Percentiles rank a stretch among this genome's conserved stretches.
Conservation (phyloP, 2,329 filamentous ascomycete species). For the Penicillium expansum region DNA sequence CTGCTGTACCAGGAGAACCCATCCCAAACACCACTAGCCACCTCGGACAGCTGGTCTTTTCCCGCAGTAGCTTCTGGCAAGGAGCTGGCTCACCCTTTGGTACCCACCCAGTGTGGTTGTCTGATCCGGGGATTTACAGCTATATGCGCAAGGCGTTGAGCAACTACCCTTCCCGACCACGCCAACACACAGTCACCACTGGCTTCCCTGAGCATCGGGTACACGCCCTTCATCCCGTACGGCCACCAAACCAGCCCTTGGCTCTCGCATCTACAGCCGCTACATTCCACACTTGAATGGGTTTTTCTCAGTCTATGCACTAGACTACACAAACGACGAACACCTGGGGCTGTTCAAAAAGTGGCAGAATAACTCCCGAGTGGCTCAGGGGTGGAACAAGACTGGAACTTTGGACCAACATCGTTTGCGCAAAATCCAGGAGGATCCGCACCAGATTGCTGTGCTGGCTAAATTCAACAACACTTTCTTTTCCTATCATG, state of each 20-base stretch:
- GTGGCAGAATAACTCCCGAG: slow-evolving; percentile 80
- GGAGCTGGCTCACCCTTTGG: slow-evolving; percentile 66
- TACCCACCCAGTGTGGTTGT: slow-evolving; percentile 59
- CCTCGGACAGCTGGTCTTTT: slow-evolving; percentile 46
- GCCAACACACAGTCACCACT: slow-evolving; percentile 44
- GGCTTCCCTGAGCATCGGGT: slow-evolving; percentile 47
- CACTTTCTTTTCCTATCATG: slow-evolving; percentile 70
- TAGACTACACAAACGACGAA: slow-evolving; percentile 62
- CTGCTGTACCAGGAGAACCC: slow-evolving; percentile 39
- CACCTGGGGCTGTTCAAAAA: slow-evolving; percentile 69
- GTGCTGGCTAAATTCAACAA: slow-evolving; percentile 70
- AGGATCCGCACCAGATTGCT: slow-evolving; percentile 68
- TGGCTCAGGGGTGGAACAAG: slow-evolving; percentile 75
- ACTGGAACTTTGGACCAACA: slow-evolving; percentile 72
- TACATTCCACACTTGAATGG: slow-evolving; percentile 72
- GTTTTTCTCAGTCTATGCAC: slow-evolving; percentile 71
- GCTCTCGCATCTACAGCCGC: slow-evolving; percentile 70
- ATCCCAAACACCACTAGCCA: slow-evolving; percentile 32
- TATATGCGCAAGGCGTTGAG: slow-evolving; percentile 17
- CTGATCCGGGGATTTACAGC: slow-evolving; percentile 38
- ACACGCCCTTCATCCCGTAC: slow-evolving; percentile 66
- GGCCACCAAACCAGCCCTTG: slow-evolving; percentile 65
- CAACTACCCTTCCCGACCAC: slow-evolving; percentile 26
- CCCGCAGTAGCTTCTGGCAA: slow-evolving; percentile 63
- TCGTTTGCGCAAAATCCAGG: slow-evolving; percentile 62